A percentile compares a stretch with the other conserved stretches of the same genome.
Conservation (phyloP, 1,284 basidiomycete species). For the Sporisorium iseilematis-ciliati region DNA sequence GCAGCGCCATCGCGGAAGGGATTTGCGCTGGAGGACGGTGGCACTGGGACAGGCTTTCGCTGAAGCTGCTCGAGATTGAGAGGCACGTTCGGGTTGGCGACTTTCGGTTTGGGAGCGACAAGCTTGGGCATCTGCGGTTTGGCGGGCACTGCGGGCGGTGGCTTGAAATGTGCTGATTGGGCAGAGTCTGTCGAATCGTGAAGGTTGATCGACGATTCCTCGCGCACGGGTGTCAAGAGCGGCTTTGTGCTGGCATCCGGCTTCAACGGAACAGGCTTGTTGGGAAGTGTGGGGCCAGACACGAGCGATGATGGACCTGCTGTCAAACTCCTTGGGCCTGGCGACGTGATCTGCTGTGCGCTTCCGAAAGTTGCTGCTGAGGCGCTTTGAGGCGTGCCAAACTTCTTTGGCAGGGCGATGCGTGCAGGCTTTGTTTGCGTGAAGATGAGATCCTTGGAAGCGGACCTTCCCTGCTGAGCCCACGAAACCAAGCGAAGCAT, state of each 20-base stretch:
- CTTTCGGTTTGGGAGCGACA: constrained; percentile 49
- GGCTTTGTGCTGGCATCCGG: constrained; percentile 47
- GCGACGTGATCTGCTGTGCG: constrained; percentile 34
- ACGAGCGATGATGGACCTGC: constrained; percentile 27
- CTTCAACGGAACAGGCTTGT: constrained; percentile 35
- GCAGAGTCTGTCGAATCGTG: constrained; percentile 11
- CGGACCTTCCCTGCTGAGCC: constrained; percentile 61
- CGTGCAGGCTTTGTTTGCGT: constrained; percentile 61
- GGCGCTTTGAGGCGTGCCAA: constrained; percentile 38
- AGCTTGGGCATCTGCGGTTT: constrained; percentile 53
- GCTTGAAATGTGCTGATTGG: constrained; percentile 18
- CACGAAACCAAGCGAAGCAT: constrained; percentile 66
- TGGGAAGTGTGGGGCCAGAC: constrained; percentile 4
- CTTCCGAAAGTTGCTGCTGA: constrained; percentile 39
- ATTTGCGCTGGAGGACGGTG: constrained; percentile 43
- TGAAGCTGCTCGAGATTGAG: constrained; percentile 44
- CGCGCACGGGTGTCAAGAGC: constrained; percentile 46
- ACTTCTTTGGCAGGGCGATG: constrained; percentile 32
- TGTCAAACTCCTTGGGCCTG: constrained; percentile 35
- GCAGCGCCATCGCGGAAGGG: constrained; percentile 45
- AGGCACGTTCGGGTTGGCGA: constrained; percentile 43
- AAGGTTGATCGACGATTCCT: constrained; percentile 22
- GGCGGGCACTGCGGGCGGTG: constrained; percentile 50
- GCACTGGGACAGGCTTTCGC: constrained; percentile 33
- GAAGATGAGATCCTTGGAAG: constrained; percentile 59